These are phyloP conservation scores for Streptanthus diversifolius DNA, from an alignment of 345 rosid species.

Conservation along the genomic window DNA sequence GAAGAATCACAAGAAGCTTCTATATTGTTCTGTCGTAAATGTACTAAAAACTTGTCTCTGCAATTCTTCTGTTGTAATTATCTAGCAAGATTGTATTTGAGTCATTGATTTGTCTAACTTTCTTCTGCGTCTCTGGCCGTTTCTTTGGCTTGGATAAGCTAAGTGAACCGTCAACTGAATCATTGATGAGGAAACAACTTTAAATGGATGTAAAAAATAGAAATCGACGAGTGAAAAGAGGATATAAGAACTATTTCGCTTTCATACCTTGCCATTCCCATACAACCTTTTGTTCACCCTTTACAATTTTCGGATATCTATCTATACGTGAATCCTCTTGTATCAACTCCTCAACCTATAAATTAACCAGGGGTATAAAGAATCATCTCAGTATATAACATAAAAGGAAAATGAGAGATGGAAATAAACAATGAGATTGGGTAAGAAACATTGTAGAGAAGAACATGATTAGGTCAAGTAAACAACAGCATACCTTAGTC, in stretches of 20 bases:
- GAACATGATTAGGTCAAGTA: background rate
- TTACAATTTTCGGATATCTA: conserved; percentile 69
- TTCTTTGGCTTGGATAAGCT: conserved; percentile 54
- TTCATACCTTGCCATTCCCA: conserved; percentile 97
- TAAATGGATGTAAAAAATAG: background rate
- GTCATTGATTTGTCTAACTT: conserved; percentile 22
- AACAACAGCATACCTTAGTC: conserved; percentile 55
- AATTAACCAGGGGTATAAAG: conserved; percentile 9
- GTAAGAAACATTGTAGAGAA: background rate
- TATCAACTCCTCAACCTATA: conserved; percentile 78
- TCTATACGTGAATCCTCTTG: conserved; percentile 91
- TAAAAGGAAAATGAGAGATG: background rate
- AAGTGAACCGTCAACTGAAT: conserved; percentile 68
- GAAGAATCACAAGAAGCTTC: background rate
- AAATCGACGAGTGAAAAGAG: background rate
- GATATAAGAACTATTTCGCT: background rate
- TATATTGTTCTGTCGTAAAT: background rate
- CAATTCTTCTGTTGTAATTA: conserved; percentile 21
- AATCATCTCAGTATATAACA: background rate
- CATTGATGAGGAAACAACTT: conserved; percentile 8
- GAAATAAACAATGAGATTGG: background rate
- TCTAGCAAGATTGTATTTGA: conserved; percentile 24
- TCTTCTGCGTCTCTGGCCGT: conserved; percentile 40
- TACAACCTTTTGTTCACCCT: conserved; percentile 87
- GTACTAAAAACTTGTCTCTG: conserved; percentile 20